Base-by-base conservation (phyloP, 441 rosid genomes). In the Erodium texanum region DNA sequence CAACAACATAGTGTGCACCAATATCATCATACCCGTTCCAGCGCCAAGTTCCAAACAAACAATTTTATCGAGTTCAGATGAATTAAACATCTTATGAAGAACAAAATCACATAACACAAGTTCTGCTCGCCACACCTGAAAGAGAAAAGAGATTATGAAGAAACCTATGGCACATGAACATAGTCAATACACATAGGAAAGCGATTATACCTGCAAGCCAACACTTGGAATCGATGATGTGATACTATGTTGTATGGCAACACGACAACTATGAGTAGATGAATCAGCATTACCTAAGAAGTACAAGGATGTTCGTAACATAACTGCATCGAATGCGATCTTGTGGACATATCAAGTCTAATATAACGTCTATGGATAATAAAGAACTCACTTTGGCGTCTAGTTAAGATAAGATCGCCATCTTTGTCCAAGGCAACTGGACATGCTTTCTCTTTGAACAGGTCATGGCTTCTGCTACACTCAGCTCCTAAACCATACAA, bases 101-200 rank as follows among this genome's bases (percentile, higher is more conserved):
- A 89, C 83, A 67, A 90, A 89, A 67, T 93, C 97, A 45, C 93
- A 81, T 61, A 93, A 81, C 36, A 88, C 73, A 32, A 93, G 70
- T 76, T 90, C 85, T 7, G 98, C 89, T 80, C 84, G 89, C 98
- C 98, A 93, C 3, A 93, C 87, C 98, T 90, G 79, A 70, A 77
- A 65, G 73, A 58, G 64, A 56, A 69, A 68, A 48, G 7, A 68
- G 56, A 22, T 69, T 34, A 36, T 3, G 29, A 27, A 24, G 45
- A n/a, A 71, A 62, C 41, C 66, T 10, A 23, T 36, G 45, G 36
- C 66, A 67, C 11, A 59, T 18, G 64, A 68, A 32, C 19, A 12
- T 11, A 38, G 68, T 61, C 29, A 14, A 52, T 58, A 68, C 50
- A 23, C 62, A 58, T 2, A 15, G n/a, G 27, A 63, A 70, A 75